These are phyloP conservation scores for Ampelocalamus luodianensis DNA, from an alignment of 176 grass and related monocot genomes.

Conservation along the genomic window DNA sequence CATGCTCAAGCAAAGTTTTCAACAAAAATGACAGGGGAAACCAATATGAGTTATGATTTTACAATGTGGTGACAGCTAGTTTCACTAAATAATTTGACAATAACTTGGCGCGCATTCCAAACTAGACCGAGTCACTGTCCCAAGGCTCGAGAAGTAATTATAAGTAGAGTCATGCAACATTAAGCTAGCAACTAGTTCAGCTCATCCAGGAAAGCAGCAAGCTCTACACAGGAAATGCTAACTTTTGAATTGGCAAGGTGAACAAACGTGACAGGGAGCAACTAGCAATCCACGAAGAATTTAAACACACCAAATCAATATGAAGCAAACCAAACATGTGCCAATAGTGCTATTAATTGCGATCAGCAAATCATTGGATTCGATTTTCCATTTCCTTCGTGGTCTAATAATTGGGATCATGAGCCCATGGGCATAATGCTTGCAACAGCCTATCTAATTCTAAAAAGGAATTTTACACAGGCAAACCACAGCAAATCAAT, in stretches of 20 bases:
- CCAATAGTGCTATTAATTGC: neutral
- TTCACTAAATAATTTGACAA: neutral
- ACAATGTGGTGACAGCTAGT: neutral
- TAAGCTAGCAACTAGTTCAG: neutral
- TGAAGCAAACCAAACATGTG: neutral
- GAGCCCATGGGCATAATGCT: neutral
- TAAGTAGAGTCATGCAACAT: neutral
- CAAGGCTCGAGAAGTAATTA: neutral
- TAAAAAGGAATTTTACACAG: neutral
- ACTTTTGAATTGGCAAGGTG: neutral
- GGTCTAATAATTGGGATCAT: neutral
- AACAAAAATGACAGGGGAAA: neutral
- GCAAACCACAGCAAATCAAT: neutral
- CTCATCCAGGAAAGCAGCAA: slow-evolving; percentile 3
- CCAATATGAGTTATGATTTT: neutral
- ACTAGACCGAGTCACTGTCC: neutral
- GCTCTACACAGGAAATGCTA: neutral
- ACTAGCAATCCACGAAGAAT: too few species aligned
- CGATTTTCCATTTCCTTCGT: neutral
- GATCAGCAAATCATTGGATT: neutral
- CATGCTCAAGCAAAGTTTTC: neutral
- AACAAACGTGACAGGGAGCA: neutral
- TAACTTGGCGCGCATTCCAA: neutral
- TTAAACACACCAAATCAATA: neutral
- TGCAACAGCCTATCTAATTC: neutral